A percentile compares a stretch with the other conserved stretches of the same genome.
Evolutionary conservation across 2,329 filamentous ascomycete species (phyloP).

Genomic region (Claviceps humidiphila): DNA sequence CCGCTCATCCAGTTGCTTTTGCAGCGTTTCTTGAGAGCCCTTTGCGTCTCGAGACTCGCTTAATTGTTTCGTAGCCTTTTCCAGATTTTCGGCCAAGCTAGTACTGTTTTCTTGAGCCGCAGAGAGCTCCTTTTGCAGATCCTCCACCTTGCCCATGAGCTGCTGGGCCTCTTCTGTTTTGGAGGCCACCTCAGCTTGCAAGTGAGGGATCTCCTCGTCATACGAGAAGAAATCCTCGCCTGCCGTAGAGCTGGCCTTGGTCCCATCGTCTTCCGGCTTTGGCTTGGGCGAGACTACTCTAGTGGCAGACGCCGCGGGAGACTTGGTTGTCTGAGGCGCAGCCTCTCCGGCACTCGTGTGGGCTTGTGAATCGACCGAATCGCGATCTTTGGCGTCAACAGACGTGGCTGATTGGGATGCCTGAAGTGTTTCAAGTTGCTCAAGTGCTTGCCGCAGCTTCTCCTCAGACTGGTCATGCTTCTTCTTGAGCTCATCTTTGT

Average conservation of each 20-base stretch:
- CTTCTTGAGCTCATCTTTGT: constrained; percentile 69
- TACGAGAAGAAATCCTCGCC: constrained; percentile 82
- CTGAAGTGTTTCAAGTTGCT: constrained; percentile 45
- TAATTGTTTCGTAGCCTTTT: constrained; percentile 53
- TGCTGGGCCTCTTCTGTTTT: constrained; percentile 58
- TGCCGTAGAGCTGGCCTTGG: constrained; percentile 17
- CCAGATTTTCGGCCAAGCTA: constrained; percentile 52
- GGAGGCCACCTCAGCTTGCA: constrained; percentile 62
- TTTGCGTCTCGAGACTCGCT: constrained; percentile 29
- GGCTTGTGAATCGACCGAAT: constrained; percentile 8
- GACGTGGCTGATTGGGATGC: constrained; percentile 23
- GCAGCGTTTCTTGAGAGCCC: constrained; percentile 30
- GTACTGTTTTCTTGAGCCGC: constrained; percentile 57
- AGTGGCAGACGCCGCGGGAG: constrained; percentile 33
- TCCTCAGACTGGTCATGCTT: constrained; percentile 58
- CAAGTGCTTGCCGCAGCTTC: constrained; percentile 44
- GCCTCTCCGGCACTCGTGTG: constrained; percentile 1
- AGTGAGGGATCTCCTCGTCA: constrained; percentile 69
- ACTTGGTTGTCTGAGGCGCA: constrained; percentile 24
- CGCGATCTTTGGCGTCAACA: constrained; percentile 17
- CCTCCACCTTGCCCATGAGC: constrained; percentile 55
- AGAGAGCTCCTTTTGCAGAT: constrained; percentile 56
- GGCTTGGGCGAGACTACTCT: constrained; percentile 37
- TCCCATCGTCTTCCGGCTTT: constrained; percentile 20
- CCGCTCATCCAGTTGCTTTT: constrained; percentile 35